Conservation (phyloP, 1,284 basidiomycete genomes). For the Malassezia caprae region DNA sequence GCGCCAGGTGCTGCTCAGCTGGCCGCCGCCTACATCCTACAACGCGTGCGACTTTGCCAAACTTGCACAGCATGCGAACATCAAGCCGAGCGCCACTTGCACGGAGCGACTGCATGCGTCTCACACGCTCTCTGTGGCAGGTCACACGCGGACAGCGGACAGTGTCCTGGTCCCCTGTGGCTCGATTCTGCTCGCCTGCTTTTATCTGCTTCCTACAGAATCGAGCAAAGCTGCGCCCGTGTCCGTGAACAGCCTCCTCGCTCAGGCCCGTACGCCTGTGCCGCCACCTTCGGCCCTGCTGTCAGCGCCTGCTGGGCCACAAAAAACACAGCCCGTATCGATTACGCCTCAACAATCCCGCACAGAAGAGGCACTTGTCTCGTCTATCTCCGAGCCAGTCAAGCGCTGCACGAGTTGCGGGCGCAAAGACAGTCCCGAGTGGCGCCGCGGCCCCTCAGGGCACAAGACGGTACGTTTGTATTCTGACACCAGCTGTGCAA, state of each 20-base stretch:
- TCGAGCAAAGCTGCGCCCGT: neutral
- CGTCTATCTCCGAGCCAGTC: neutral
- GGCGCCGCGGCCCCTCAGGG: constrained; percentile 60
- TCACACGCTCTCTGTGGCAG: constrained; percentile 59
- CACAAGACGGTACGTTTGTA: constrained; percentile 30
- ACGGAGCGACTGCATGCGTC: constrained; percentile 78
- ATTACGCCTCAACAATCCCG: neutral
- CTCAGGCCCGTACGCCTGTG: neutral
- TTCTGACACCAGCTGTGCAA: constrained; percentile 30
- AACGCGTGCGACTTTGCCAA: constrained; percentile 70
- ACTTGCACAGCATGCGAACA: constrained; percentile 57
- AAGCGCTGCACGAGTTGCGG: constrained; percentile 47
- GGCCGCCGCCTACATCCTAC: constrained; percentile 69
- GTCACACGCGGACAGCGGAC: constrained; percentile 59
- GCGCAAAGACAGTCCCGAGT: constrained; percentile 69
- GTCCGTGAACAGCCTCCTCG: neutral
- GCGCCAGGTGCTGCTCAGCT: constrained; percentile 64
- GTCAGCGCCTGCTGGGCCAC: neutral
- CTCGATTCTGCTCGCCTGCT: constrained; percentile 53
- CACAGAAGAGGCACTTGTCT: neutral
- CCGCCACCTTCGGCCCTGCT: neutral
- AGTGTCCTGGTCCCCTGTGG: constrained; percentile 91
- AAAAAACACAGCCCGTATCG: neutral
- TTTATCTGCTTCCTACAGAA: constrained; percentile 7
- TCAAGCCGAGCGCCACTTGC: constrained; percentile 72